A percentile compares a stretch with the other conserved stretches of the same genome.
These are phyloP conservation scores for Globisporangium carolinianum DNA, from an alignment of 352 stramenopile species.

Conservation along the genomic window DNA sequence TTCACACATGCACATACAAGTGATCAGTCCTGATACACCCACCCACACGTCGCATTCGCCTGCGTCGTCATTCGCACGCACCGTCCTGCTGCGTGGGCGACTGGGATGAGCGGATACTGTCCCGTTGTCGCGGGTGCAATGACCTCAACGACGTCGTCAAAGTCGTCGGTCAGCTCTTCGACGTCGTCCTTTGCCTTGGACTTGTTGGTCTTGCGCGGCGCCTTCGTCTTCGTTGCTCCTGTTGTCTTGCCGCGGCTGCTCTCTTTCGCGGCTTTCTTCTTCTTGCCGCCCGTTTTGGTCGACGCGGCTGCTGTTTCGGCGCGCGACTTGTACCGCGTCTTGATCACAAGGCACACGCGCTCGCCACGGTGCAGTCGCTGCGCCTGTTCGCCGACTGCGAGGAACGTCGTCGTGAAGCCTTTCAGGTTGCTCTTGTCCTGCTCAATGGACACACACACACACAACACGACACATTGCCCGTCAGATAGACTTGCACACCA, in stretches of 20 bases:
- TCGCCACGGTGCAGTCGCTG: slow-evolving; percentile 52
- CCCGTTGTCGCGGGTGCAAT: slow-evolving; percentile 13
- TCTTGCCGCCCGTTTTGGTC: slow-evolving; percentile 26
- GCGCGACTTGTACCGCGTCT: slow-evolving; percentile 51
- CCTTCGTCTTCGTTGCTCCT: slow-evolving; percentile 13
- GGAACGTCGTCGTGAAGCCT: slow-evolving; percentile 79
- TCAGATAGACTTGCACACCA: neutral
- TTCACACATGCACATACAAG: too few species aligned
- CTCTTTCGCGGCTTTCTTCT: slow-evolving; percentile 22
- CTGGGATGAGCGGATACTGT: slow-evolving; percentile 49
- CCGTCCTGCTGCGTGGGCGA: slow-evolving; percentile 36
- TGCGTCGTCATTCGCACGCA: slow-evolving; percentile 6
- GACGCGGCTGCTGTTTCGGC: slow-evolving; percentile 13
- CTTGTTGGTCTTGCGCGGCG: slow-evolving; percentile 28
- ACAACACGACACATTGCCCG: too few species aligned
- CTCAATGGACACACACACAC: neutral
- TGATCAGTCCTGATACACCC: neutral
- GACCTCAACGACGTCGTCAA: slow-evolving; percentile 53
- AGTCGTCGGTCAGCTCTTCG: slow-evolving; percentile 61
- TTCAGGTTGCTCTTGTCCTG: slow-evolving; percentile 78
- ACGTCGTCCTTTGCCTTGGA: slow-evolving; percentile 28
- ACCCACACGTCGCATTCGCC: slow-evolving; percentile 1
- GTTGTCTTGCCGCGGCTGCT: neutral
- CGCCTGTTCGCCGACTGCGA: slow-evolving; percentile 50
- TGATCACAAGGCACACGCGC: slow-evolving; percentile 69